Base-by-base conservation (phyloP, 768 basidiomycete genomes). In the Pleurotus sapidus region DNA sequence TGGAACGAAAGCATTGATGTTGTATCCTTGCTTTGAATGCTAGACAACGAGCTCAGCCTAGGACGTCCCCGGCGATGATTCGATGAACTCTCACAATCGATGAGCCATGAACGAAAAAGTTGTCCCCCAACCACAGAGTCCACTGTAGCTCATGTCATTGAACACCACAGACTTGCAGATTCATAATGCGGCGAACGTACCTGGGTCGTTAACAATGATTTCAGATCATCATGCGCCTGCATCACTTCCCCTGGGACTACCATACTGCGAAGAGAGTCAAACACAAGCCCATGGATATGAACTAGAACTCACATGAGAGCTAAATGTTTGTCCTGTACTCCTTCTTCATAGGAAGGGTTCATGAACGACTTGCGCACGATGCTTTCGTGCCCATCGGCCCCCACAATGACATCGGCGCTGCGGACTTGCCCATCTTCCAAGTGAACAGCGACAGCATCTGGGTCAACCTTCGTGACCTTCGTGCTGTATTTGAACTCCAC, bases 351-450 rank as follows among this genome's bases (percentile, higher is more conserved):
- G 18, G 67, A 59, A n/a, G 67, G 70, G 12, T 69, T 62, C 5
- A 77, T 69, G 6, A 62, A 61, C 5, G 64, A 63, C 51, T 42
- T 54, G 37, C 79, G 71, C n/a, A 75, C 65, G 24, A 71, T 54
- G 56, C 77, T 83, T 14, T 70, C 65, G 43, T 71, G 72, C 5
- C 87, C 86, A 65, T 87, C 86, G 3, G 86, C 86, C 30, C 81
- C 85, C 17, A 87, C 74, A 53, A 87, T 69, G 25, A 86, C 67
- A 64, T 88, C 83, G 14, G 78, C 80, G 14, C 61, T 63, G 7
- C 84, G 55, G 11, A 63, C 70, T 50, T 77, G 71, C 15, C 83
- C 84, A 37, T 66, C 71, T 20, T 75, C 74, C 37, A 77, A 63
- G 1, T 65, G 71, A 4, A 81, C 73, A 46, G 68, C 65, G 8